These are phyloP conservation scores for Isoetes engelmannii DNA, from an alignment of 83 land plant genomes.

Conservation along the genomic window DNA sequence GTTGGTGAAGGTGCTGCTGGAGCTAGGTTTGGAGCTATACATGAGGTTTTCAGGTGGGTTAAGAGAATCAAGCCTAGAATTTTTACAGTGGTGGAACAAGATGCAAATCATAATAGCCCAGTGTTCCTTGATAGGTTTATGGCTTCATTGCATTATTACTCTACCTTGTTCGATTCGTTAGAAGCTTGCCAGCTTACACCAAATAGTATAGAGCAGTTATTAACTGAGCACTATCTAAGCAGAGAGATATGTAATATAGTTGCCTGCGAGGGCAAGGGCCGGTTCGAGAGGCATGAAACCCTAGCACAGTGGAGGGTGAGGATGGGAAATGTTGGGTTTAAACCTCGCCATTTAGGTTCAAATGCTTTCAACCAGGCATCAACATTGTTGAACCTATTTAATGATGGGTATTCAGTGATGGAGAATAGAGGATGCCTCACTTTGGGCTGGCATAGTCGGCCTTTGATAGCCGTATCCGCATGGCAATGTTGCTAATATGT, in stretches of 20 bases:
- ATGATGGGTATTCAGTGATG: constrained; percentile 39
- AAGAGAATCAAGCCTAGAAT: constrained; percentile 33
- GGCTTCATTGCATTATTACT: constrained; percentile 41
- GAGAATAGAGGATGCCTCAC: constrained; percentile 42
- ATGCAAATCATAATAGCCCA: constrained; percentile 41
- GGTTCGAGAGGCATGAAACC: constrained; percentile 69
- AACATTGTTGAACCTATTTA: constrained; percentile 40
- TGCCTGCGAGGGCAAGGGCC: constrained; percentile 56
- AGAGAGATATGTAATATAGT: constrained; percentile 73
- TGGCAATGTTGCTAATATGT: constrained; percentile 24
- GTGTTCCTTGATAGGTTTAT: constrained; percentile 33
- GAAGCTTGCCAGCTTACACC: constrained; percentile 31
- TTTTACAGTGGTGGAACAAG: constrained; percentile 48
- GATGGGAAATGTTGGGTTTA: constrained; percentile 54
- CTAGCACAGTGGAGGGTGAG: constrained; percentile 50
- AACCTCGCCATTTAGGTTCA: constrained; percentile 61
- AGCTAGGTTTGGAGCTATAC: constrained; percentile 17
- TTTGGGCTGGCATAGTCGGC: constrained; percentile 46
- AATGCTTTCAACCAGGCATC: constrained; percentile 82
- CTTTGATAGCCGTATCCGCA: constrained; percentile 38
- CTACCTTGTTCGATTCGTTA: constrained; percentile 48
- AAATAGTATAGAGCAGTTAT: constrained; percentile 24
- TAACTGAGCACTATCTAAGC: constrained; percentile 61
- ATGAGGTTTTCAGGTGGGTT: constrained; percentile 34
- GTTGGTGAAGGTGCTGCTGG: constrained; percentile 5